Evolutionary conservation across 2,329 filamentous ascomycete genomes (phyloP), one percentile per base, ranked within the genome.

Genomic region (Lecanosticta acicola): DNA sequence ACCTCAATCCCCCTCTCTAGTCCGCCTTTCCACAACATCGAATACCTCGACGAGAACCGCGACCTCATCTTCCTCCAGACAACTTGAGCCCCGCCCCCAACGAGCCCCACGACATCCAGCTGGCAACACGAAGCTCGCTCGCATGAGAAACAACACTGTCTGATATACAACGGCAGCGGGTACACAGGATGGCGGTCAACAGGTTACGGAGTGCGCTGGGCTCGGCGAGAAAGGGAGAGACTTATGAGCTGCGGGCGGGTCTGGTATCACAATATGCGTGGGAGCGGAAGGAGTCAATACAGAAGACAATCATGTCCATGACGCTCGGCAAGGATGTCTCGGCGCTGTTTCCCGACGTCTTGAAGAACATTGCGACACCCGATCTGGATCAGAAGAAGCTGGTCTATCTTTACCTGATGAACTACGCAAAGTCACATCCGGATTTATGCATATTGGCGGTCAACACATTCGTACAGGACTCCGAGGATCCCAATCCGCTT

Each of bases 301-400:
- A 98, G 68, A 97, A 95, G 78, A 98, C 93, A 55, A 98, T 98
- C 73, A 97, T 97, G 90, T 90, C 93, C 66, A 98, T 98, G 93
- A 98, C 93, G 1, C 70, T 98, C 59, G 93, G 93, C 68, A 98
- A 98, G 71, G 93, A 98, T 71, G 93, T 98, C 49, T 98, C 93
- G 43, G 87, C 90, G 46, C 75, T 98, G 54, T 98, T 98, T 67
- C 93, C 93, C 1, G 93, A 98, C 66, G 93, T 98, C 26, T 75
- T 98, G 55, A 98, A 98, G 78, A 98, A 98, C 65, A 98, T 98
- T 69, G 93, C 93, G 48, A 98, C 93, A 1, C 76, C 72, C 37
- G 93, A 98, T 64, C 73, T 98, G 53, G 93, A 98, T 67, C 93
- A 98, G 75, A 98, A 98, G 80, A 98, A 98, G 76, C 85, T 98